These are phyloP conservation scores for Solanum paucissectum DNA, from an alignment of 257 asterid genomes.

Conservation along the genomic window DNA sequence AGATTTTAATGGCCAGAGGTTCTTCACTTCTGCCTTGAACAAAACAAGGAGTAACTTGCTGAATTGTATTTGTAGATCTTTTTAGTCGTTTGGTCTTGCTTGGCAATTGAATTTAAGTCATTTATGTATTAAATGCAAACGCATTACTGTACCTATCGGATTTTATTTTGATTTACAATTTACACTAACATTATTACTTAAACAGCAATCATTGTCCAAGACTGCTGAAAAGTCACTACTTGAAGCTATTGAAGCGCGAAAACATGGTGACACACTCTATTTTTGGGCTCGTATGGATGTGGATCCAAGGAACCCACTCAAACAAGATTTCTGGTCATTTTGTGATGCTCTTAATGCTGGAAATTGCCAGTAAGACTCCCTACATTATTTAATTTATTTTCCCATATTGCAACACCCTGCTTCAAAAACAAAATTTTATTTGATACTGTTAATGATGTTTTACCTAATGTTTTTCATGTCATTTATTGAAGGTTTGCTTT, in stretches of 20 bases:
- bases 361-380: conserved; percentile 70
- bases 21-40: background rate
- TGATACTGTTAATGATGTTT: background rate
- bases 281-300: conserved; percentile 79
- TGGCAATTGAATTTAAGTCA: background rate
- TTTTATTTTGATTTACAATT: background rate
- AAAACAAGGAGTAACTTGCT: background rate
- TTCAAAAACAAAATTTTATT: background rate
- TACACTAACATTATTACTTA: background rate
- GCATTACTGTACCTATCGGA: background rate
- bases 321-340: conserved; percentile 90
- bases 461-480: background rate
- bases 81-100: background rate
- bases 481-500: conserved; percentile 51
- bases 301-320: conserved; percentile 49
- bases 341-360: conserved; percentile 92
- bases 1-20: background rate
- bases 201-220: conserved; percentile 68
- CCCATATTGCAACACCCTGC: background rate
- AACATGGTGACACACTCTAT: conserved; percentile 74
- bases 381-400: background rate
- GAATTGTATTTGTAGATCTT: background rate
- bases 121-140: background rate
- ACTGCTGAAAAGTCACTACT: conserved; percentile 65
- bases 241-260: conserved; percentile 54